Base-by-base conservation (phyloP, 768 basidiomycete species). In the Suillus fuscotomentosus region DNA sequence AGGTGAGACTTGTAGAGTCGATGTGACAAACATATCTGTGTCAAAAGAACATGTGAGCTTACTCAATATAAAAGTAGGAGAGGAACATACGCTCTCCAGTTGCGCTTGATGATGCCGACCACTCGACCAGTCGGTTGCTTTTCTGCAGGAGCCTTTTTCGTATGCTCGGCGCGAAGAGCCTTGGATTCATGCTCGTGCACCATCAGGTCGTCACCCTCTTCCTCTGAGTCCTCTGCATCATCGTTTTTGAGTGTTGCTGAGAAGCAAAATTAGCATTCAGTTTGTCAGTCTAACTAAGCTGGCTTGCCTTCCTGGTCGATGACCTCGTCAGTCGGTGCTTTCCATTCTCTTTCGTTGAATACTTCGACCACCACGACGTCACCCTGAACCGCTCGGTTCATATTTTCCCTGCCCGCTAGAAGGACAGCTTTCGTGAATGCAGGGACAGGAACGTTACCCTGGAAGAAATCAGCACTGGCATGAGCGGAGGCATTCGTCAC, bases 351-450 rank as follows among this genome's bases (percentile, higher is more conserved):
- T 76, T 95, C 88, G 11, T 88, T 83, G 66, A 98, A 91, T 0
- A 99, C 80, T 74, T 98, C 89, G 11, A 99, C 88, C 0, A 88
- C 94, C 0, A 99, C 96, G 14, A 97, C 78, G 70, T 99, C 97
- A 1, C 97, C 96, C 41, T 97, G 85, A 11, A 98, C 92, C 0
- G 95, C 89, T 20, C 97, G 88, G 73, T 99, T 99, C 92, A 98
- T 97, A 66, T 94, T 89, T 75, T 95, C 90, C 36, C 95, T 83
- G 0, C 96, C 96, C 38, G 93, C 83, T 5, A 99, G 81, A 2
- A 99, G 82, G 10, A 99, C 82, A 0, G 93, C 89, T 72, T 92
- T 94, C 38, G 81, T 78, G 69, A 91, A 91, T 0, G 83, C 84
- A 1, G 88, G 86, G 0, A 91, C 89, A 4, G 86, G 81, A 20